Evolutionary conservation across 768 basidiomycete genomes (phyloP), one percentile per base, ranked within the genome.

Genomic region (Lentinula raphanica): DNA sequence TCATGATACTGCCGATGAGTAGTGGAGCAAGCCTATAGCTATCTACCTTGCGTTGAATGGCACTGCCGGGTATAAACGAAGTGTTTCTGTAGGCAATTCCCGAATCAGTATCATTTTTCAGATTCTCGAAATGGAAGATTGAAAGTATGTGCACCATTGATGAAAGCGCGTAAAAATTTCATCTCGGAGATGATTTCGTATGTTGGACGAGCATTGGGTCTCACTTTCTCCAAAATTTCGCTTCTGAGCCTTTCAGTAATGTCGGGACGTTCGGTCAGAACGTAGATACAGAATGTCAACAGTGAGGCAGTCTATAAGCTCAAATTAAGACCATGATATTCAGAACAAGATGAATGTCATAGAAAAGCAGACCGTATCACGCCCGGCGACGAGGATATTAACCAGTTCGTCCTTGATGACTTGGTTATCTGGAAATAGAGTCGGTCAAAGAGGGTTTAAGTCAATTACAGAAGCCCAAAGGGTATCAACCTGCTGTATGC

Each of bases 111-210:
- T 0, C 1, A 55, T n/a, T 21, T 28, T n/a, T 21, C 3, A 7
- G 23, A 15, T 25, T n/a, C n/a, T n/a, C n/a, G n/a, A n/a, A n/a
- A n/a, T n/a, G n/a, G n/a, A 38, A 28, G 29, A n/a, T n/a, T 25
- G 17, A 19, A 32, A 3, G 9, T 7, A 25, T 27, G 32, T 45
- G 13, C 27, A 81, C 75, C 77, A 65, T 86, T 85, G 53, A 85
- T 75, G 56, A 83, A 74, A 3, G 83, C 83, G 38, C 82, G 67
- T 58, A 85, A 67, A 62, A 80, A 87, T 58, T 82, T 83, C 81
- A 85, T 79, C 12, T 77, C 74, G 35, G 79, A 71, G 60, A 86
- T 74, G 48, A 82, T 77, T 38, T 83, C 82, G 61, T 79, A 80
- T 1, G 81, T 79, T 0, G 84, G 84, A 2, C 74, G 60, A 11